Evolutionary conservation across 345 rosid species (phyloP).

Genomic region (Gossypium longicalyx): DNA sequence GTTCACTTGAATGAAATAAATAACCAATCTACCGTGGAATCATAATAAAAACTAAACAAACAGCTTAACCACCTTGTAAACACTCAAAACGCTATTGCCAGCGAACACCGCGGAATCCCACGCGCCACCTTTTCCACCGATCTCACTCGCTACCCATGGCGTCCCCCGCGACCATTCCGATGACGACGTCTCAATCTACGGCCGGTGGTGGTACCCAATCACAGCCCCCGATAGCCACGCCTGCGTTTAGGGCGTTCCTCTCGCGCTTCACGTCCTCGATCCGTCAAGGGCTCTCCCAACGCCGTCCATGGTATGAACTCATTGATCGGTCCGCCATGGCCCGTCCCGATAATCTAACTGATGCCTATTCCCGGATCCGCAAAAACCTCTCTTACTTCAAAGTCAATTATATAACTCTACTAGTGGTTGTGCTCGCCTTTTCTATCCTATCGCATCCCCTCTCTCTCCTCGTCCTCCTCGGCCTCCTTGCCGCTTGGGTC

Average conservation of each 20-base stretch:
- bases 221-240: slow-evolving; percentile 68
- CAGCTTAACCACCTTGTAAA: not conserved
- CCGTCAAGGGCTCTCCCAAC: slow-evolving; percentile 67
- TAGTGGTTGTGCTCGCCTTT: slow-evolving; percentile 55
- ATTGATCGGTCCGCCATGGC: slow-evolving; percentile 58
- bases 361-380: slow-evolving; percentile 70
- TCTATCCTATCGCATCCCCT: slow-evolving; percentile 72
- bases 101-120: not conserved
- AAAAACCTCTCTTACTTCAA: slow-evolving; percentile 61
- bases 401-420: slow-evolving; percentile 61
- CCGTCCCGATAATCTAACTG: slow-evolving; percentile 57
- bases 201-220: slow-evolving; percentile 29
- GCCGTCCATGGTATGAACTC: slow-evolving; percentile 79
- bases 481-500: slow-evolving; percentile 59
- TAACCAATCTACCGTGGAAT: not conserved
- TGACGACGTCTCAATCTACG: slow-evolving; percentile 37
- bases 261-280: slow-evolving; percentile 61
- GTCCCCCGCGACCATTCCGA: slow-evolving; percentile 48
- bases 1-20: not conserved
- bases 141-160: slow-evolving; percentile 36
- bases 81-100: not conserved
- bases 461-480: slow-evolving; percentile 61
- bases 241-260: slow-evolving; percentile 66
- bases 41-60: not conserved
- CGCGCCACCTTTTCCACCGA: not conserved